phyloP scores from a whole-genome alignment of 768 basidiomycete genomes.

The Lentinula edodes region DNA sequence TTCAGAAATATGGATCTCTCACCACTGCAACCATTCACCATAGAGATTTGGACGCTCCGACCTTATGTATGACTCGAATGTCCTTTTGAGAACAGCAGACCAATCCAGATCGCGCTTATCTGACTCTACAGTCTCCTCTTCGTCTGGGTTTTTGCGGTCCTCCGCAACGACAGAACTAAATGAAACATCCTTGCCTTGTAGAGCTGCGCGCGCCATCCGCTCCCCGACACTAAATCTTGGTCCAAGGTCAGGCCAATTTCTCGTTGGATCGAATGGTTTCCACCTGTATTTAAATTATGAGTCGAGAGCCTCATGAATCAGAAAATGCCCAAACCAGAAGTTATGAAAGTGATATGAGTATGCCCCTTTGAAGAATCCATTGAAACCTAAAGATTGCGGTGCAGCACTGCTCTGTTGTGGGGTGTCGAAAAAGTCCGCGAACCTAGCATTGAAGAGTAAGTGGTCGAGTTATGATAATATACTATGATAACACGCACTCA shows the following conservation, averaged over 20 bases:
- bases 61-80: constrained; percentile 87
- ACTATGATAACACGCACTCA: constrained; percentile 40
- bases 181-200: constrained; percentile 23
- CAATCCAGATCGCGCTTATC: constrained; percentile 81
- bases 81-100: constrained; percentile 87
- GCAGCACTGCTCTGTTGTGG: constrained; percentile 65
- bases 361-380: constrained; percentile 89
- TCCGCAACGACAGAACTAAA: not conserved
- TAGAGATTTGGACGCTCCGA: constrained; percentile 71
- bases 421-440: constrained; percentile 79
- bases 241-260: constrained; percentile 91
- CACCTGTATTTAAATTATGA: constrained; percentile 51
- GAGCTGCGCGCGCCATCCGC: constrained; percentile 46
- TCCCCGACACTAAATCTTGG: constrained; percentile 72
- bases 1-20: not conserved
- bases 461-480: not conserved
- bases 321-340: constrained; percentile 54
- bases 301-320: not conserved
- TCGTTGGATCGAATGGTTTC: constrained; percentile 83
- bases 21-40: not conserved
- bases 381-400: constrained; percentile 79
- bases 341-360: constrained; percentile 96
- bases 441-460: constrained; percentile 36
- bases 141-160: constrained; percentile 11
- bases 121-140: constrained; percentile 32